Base-by-base conservation (phyloP, 805 yeast species). In the Millerozyma miso region DNA sequence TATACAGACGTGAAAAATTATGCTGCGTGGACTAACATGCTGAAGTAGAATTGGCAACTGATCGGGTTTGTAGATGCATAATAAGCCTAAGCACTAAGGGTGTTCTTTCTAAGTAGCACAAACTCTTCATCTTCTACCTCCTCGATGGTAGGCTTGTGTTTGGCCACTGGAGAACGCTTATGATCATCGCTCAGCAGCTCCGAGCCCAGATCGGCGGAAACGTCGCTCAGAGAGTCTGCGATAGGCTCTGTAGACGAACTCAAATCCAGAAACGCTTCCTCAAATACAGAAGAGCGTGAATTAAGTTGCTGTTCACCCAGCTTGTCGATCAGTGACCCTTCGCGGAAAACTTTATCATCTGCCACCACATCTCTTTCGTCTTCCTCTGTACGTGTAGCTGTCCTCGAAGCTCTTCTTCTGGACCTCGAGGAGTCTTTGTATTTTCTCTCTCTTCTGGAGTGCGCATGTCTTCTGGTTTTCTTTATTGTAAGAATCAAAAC, bases 401-500 rank as follows among this genome's bases (percentile, higher is more conserved):
- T 26, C 16, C 33, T 26, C 26, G 6, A 13, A 10, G 34, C 18
- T 35, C 17, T n/a, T 3, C 15, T 26, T 23, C 35, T 35, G 16
- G 3, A 14, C 18, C 10, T 17, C 26, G 37, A 15, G 5, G 13
- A 14, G 7, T 13, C 15, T 15, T 37, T 42, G 19, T 32, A 16
- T 18, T 14, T 26, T 20, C 29, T 19, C 20, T 4, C 26, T 38
- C 34, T 39, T 36, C 29, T 23, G 29, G 29, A 23, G 10, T 10
- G 29, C 10, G 10, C 10, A 23, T 7, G 29, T 10, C 10, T 35
- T 37, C 42, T 10, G 33, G 36, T 34, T 55, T 67, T 67, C 8
- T 71, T 71, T 23, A 67, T 59, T 37, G 55, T 66, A 48, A 67
- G 59, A 7, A 63, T 64, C 50, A 67, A 62, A 12, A 63, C 58